phyloP scores from a whole-genome alignment of 2,329 filamentous ascomycete species.

The Colletotrichum spinosum region DNA sequence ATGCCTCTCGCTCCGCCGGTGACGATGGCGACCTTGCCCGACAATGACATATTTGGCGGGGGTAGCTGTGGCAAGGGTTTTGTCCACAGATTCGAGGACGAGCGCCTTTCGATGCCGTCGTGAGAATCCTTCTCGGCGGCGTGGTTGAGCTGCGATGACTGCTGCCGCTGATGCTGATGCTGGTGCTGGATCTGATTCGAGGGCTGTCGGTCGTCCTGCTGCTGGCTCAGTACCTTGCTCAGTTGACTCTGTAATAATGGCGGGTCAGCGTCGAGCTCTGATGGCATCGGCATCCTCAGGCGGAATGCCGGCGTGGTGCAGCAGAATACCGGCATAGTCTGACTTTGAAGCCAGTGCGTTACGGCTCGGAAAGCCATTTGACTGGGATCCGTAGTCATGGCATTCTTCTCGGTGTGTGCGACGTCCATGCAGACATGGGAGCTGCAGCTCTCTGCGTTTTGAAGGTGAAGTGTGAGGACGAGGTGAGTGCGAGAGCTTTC shows the following conservation, averaged over 20 bases:
- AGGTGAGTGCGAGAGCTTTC: conserved; percentile 21
- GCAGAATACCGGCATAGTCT: conserved; percentile 38
- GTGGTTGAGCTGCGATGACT: conserved; percentile 28
- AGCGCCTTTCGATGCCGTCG: conserved; percentile 22
- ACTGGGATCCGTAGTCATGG: conserved; percentile 38
- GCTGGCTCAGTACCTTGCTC: conserved; percentile 32
- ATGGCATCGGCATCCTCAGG: conserved; percentile 20
- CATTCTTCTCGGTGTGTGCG: conserved; percentile 36
- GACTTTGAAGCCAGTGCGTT: conserved; percentile 37
- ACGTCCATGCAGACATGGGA: conserved; percentile 37
- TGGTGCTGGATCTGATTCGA: conserved; percentile 2
- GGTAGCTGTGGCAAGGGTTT: conserved; percentile 38
- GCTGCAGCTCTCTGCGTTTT: conserved; percentile 8
- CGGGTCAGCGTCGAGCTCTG: conserved; percentile 36
- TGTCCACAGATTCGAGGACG: conserved; percentile 37
- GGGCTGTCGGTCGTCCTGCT: conserved; percentile 5
- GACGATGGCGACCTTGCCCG: conserved; percentile 39
- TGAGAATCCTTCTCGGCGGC: conserved; percentile 25
- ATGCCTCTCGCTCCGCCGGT: conserved; percentile 64
- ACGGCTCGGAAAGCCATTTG: conserved; percentile 38
- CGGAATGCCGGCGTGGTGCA: conserved; percentile 36
- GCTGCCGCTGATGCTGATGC: conserved; percentile 10
- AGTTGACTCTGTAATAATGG: conserved; percentile 35
- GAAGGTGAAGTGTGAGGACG: conserved; percentile 35
- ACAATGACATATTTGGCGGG: conserved; percentile 36